Base-by-base conservation (phyloP, 768 basidiomycete species). In the Daedaleopsis sinensis region DNA sequence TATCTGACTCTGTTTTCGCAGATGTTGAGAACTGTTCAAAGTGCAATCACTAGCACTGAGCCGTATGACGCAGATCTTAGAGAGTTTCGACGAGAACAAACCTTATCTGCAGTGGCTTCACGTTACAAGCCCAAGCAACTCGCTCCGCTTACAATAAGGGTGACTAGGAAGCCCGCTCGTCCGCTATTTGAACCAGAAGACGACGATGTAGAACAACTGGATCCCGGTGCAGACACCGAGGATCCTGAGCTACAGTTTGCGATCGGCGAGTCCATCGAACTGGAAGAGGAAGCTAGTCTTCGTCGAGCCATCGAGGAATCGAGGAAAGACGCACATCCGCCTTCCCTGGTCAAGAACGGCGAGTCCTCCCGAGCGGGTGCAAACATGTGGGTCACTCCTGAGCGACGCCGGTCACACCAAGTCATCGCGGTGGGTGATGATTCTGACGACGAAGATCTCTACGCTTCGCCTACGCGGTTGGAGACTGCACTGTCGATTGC, bases 401-500 rank as follows among this genome's bases (percentile, higher is more conserved):
- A 53, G 9, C 59, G 37, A n/a, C 56, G 52, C 23, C 37, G 60
- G 19, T 37, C 43, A 13, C 57, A 55, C 16, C 57, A 58, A 54
- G 52, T 51, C 52, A n/a, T 52, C 42, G 43, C 58, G 36, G 57
- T 37, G 24, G 56, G 44, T 46, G 60, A 52, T 23, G 56, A 32
- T 37, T 65, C 56, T 32, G 74, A 76, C 15, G 79, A 79, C 37
- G 80, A 83, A 9, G 82, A 86, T 52, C 72, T 84, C 19, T 80
- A 80, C 23, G 74, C 80, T 36, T 80, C 81, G 2, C 86, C 82
- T 0, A 79, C 80, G 21, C 79, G 86, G 19, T 73, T 91, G n/a
- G 86, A 87, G 66, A 88, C 88, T 1, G 86, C 82, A 1, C 72
- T 91, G 32, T 81, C 88, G 11, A 84, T 91, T 46, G 90, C 84